phyloP scores from a whole-genome alignment of 176 grass and related monocot genomes.

The Puya raimondii region DNA sequence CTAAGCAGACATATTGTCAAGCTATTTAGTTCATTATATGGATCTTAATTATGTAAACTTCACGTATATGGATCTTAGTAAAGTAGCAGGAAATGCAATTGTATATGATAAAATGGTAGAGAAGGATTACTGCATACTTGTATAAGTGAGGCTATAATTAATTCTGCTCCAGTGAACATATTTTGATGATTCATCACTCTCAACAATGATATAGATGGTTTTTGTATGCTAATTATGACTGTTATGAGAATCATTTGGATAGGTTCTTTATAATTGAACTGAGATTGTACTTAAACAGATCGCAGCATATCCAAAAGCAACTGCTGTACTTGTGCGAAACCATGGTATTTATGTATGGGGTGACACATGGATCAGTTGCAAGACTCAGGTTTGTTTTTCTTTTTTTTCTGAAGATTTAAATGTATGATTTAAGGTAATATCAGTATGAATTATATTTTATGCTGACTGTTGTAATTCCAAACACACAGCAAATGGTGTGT shows the following conservation, averaged over 20 bases:
- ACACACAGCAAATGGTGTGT: too few species aligned
- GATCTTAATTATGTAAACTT: neutral
- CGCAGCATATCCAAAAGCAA: slow-evolving; percentile 81
- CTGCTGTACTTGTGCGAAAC: slow-evolving; percentile 91
- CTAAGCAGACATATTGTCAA: neutral
- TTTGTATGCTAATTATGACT: slow-evolving; percentile 7
- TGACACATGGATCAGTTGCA: slow-evolving; percentile 92
- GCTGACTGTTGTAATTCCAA: neutral
- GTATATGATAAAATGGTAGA: neutral
- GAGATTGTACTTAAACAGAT: slow-evolving; percentile 42
- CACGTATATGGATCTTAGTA: neutral
- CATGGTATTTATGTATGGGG: slow-evolving; percentile 98
- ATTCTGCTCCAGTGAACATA: neutral
- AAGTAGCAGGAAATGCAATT: neutral
- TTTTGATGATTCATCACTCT: neutral
- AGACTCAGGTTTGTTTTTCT: slow-evolving; percentile 66
- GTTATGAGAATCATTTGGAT: neutral
- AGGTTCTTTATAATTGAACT: neutral
- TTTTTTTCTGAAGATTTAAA: slow-evolving; percentile 8
- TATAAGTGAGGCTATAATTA: neutral
- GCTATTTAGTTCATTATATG: neutral
- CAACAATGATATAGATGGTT: neutral
- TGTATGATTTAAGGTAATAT: neutral
- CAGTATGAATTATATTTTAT: slow-evolving; percentile 2
- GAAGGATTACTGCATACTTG: neutral